A percentile compares a stretch with the other conserved stretches of the same genome.
phyloP scores from a whole-genome alignment of 2,329 filamentous ascomycete species.

The Epicoccum sorghinum region DNA sequence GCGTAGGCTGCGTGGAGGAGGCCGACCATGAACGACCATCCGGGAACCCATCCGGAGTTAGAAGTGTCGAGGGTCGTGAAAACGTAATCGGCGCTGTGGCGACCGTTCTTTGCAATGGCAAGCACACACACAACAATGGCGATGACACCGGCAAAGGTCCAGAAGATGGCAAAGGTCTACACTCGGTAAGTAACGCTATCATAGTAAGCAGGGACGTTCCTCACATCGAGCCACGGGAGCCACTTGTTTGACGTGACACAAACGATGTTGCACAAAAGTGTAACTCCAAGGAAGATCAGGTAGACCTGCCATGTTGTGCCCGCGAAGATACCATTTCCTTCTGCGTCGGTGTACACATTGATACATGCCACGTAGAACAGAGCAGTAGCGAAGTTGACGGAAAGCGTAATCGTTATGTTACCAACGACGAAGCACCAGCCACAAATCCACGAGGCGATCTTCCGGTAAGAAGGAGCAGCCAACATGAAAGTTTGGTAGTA shows the following conservation, averaged over 20 bases:
- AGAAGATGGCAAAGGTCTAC: constrained; percentile 73
- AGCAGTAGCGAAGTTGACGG: constrained; percentile 77
- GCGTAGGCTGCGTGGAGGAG: constrained; percentile 75
- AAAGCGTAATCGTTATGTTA: constrained; percentile 81
- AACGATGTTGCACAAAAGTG: constrained; percentile 57
- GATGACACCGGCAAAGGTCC: constrained; percentile 74
- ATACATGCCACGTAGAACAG: constrained; percentile 61
- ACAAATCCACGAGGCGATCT: constrained; percentile 71
- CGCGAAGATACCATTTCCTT: constrained; percentile 54
- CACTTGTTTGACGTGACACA: constrained; percentile 60
- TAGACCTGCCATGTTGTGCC: constrained; percentile 55
- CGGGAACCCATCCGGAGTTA: constrained; percentile 70
- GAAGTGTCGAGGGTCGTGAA: constrained; percentile 70
- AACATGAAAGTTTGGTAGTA: constrained; percentile 84
- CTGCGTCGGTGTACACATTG: constrained; percentile 59
- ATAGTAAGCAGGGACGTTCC: constrained; percentile 42
- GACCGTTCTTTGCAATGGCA: constrained; percentile 71
- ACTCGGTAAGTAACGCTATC: constrained; percentile 28
- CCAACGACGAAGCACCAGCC: constrained; percentile 80
- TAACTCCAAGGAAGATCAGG: constrained; percentile 58
- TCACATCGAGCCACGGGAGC: constrained; percentile 69
- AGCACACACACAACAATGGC: constrained; percentile 68
- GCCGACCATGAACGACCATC: constrained; percentile 77
- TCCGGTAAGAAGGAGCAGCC: constrained; percentile 64
- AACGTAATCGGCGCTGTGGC: constrained; percentile 66